phyloP scores from a whole-genome alignment of 257 asterid genomes.

The Fraxinus cuspidata region DNA sequence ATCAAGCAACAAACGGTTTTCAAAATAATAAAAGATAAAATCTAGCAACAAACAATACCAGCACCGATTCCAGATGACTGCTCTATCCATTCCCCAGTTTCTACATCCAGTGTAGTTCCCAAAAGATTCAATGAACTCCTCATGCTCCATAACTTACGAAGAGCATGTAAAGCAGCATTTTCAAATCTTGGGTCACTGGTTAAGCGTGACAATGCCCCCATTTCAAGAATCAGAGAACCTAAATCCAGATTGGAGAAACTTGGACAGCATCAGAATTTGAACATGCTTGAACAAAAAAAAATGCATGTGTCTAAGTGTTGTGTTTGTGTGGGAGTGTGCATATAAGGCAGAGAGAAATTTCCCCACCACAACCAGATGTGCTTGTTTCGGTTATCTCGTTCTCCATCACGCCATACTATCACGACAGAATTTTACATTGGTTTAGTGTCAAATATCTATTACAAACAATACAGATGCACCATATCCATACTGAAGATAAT shows the following conservation, averaged over 20 bases:
- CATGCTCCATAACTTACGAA: conserved; percentile 97
- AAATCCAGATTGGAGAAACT: conserved; percentile 24
- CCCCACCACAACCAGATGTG: conserved; percentile 95
- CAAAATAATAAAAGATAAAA: too few species aligned
- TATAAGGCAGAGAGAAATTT: conserved; percentile 26
- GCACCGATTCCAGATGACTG: conserved; percentile 97
- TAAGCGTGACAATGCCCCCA: conserved; percentile 91
- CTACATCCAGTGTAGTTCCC: conserved; percentile 91
- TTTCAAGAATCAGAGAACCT: conserved; percentile 98
- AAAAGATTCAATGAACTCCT: conserved; percentile 91
- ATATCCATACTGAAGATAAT: conserved; percentile 14
- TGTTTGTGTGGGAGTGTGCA: conserved; percentile 13
- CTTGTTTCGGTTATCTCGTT: conserved; percentile 95
- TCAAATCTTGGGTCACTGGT: conserved; percentile 94
- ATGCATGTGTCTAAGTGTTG: not conserved
- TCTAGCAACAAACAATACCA: conserved; percentile 48
- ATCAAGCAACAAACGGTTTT: conserved; percentile 15
- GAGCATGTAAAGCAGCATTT: conserved; percentile 83
- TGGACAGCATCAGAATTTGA: conserved; percentile 21
- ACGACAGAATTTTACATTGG: conserved; percentile 42
- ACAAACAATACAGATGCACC: conserved; percentile 22
- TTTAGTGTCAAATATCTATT: conserved; percentile 26
- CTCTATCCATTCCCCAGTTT: conserved; percentile 91
- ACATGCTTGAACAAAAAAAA: conserved; percentile 18
- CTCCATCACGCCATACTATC: conserved; percentile 86